Evolutionary conservation across 2,329 filamentous ascomycete genomes (phyloP), one percentile per base, ranked within the genome.

Genomic region (Ascochyta pisi): DNA sequence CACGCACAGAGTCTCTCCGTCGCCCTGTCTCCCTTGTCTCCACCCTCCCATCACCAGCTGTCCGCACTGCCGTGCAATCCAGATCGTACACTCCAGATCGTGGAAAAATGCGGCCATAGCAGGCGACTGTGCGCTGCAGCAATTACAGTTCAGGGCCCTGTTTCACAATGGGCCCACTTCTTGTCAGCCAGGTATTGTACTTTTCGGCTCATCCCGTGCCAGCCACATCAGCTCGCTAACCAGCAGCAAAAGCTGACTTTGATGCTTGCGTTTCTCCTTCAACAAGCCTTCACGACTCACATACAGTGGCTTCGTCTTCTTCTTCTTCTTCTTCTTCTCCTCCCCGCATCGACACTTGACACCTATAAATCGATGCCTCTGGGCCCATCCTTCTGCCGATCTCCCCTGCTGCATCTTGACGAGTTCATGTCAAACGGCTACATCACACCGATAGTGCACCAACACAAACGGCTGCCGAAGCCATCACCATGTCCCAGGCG

Each of bases 151-250:
- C 23, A 24, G 31, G 27, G 27, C 34, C 35, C 23, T 13, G 53
- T 56, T 56, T 56, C 53, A 50, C 41, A 33, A 19, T n/a, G 13
- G 53, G 31, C 53, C 53, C 53, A 50, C 19, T 39, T 26, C 26
- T 29, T 50, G 16, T 44, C 22, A 50, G 48, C 40, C 40, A 31
- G 44, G 16, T 7, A 39, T 3, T 12, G 16, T 4, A 39, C 7
- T 12, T 23, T 16, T 29, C 42, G 53, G 53, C 31, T 47, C 31
- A 19, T 48, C 47, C 53, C 53, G 53, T 38, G 33, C 19, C 42
- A 51, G 42, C 47, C 47, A 47, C 53, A 42, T 12, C 38, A 46
- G 52, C 52, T 42, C 34, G 13, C 31, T 34, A 50, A 38, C 12
- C 41, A 45, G 8, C 46, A 47, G 41, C 40, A 40, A 37, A 31